These are phyloP conservation scores for Ustilago vetiveriae DNA, from an alignment of 1,284 basidiomycete species.

Conservation along the genomic window DNA sequence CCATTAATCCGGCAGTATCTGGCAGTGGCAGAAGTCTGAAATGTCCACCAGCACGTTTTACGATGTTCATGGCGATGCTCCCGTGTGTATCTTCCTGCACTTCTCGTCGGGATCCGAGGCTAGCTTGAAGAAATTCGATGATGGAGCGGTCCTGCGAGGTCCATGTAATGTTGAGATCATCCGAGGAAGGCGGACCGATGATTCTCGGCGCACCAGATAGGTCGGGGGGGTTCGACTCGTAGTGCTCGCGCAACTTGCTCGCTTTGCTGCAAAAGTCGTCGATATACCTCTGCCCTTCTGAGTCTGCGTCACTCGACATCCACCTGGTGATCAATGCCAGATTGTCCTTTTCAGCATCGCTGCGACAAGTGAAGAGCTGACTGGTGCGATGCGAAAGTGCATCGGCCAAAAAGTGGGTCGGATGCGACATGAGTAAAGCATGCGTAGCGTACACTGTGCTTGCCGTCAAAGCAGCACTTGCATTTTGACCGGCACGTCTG, in stretches of 20 bases:
- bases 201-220: constrained; percentile 71
- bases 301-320: constrained; percentile 67
- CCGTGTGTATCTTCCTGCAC: constrained; percentile 76
- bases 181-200: constrained; percentile 56
- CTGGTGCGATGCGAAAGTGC: constrained; percentile 72
- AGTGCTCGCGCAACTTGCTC: constrained; percentile 15
- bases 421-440: constrained; percentile 76
- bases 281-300: constrained; percentile 29
- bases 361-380: constrained; percentile 78
- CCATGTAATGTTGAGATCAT: constrained; percentile 68
- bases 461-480: constrained; percentile 15
- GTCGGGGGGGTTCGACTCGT: constrained; percentile 71
- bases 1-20: background rate
- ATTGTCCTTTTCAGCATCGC: constrained; percentile 73
- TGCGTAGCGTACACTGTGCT: constrained; percentile 75
- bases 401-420: constrained; percentile 76
- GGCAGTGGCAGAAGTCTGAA: constrained; percentile 37
- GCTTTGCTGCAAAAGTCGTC: constrained; percentile 67
- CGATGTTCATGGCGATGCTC: constrained; percentile 72
- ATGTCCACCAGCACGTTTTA: constrained; percentile 72
- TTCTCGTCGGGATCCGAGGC: constrained; percentile 73
- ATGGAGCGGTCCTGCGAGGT: constrained; percentile 74
- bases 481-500: background rate
- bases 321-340: constrained; percentile 73
- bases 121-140: constrained; percentile 75